Base-by-base conservation (phyloP, 164 flowering plant species). In the Aristolochia californica region DNA sequence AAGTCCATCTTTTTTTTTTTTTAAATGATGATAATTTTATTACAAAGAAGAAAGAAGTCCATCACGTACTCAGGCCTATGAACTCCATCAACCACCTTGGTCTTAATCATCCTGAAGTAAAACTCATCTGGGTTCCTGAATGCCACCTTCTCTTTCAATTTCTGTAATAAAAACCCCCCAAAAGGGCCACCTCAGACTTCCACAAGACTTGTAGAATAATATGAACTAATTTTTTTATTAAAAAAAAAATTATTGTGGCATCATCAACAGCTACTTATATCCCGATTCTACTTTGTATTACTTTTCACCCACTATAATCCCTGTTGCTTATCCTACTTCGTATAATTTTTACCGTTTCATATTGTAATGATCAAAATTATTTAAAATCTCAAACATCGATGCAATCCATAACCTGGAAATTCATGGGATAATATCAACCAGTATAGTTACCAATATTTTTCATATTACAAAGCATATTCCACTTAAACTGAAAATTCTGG, bases 81-180 rank as follows among this genome's bases (percentile, higher is more conserved):
- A 50, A 86, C 83, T 60, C 98, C 95, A 72, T 74, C 71, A 26
- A 78, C 77, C 15, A 77, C 76, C 68, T 62, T 80, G 7, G 88
- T 70, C 8, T 70, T 79, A 50, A 83, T 70, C 97, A 91, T 91
- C 80, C 74, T 74, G 50, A 85, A 85, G 72, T 87, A 78, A 63
- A 91, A 85, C 61, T 91, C 98, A 77, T 91, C 98, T 2, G 96
- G 96, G 65, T 91, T 91, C 72, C 79, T 79, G 66, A 72, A 79
- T 4, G 86, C 76, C 1, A 96, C 98, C 62, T 84, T 88, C 76
- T 88, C 95, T 64, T 67, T 75, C 54, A 88, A 91, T 79, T 68
- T 88, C 96, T 88, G 78, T 48, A 56, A 25, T 8, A 45, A 15
- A 25, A 3, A 45, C 38, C 13, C 18, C 24, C 16, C 34, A 56